phyloP scores from a whole-genome alignment of 2,329 filamentous ascomycete genomes.

The Fusarium graminum region DNA sequence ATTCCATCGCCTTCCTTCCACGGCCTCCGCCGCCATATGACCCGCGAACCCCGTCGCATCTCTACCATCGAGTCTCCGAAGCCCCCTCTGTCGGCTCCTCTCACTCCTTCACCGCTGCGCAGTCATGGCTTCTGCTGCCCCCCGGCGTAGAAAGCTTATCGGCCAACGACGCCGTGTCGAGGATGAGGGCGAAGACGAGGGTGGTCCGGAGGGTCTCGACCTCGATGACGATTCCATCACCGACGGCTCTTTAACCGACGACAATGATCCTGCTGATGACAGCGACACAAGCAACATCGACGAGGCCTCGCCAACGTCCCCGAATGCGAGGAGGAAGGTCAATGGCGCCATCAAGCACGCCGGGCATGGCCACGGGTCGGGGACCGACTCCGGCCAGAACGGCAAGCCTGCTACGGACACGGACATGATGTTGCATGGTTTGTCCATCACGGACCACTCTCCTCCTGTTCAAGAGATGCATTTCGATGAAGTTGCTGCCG shows the following conservation, averaged over 20 bases:
- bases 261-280: slow-evolving; percentile 69
- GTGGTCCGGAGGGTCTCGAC: slow-evolving; percentile 66
- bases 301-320: slow-evolving; percentile 65
- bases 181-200: slow-evolving; percentile 79
- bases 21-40: slow-evolving; percentile 50
- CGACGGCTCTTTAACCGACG: slow-evolving; percentile 74
- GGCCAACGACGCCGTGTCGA: slow-evolving; percentile 76
- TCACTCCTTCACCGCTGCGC: slow-evolving; percentile 47
- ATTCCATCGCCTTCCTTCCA: slow-evolving; percentile 30
- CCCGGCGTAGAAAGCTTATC: slow-evolving; percentile 74
- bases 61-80: slow-evolving; percentile 48
- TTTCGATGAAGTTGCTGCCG: slow-evolving; percentile 59
- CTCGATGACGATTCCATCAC: slow-evolving; percentile 75
- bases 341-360: slow-evolving; percentile 58
- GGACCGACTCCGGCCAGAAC: slow-evolving; percentile 51
- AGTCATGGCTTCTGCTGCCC: slow-evolving; percentile 54
- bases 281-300: slow-evolving; percentile 75
- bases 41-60: slow-evolving; percentile 45
- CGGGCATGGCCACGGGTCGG: slow-evolving; percentile 52
- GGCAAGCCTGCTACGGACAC: slow-evolving; percentile 63
- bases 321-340: slow-evolving; percentile 57
- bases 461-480: slow-evolving; percentile 60
- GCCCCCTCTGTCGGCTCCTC: slow-evolving; percentile 50
- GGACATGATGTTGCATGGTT: slow-evolving; percentile 69
- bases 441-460: slow-evolving; percentile 60